phyloP scores from a whole-genome alignment of 192 early-diverging fungal genomes.

The Coemansia sp. region DNA sequence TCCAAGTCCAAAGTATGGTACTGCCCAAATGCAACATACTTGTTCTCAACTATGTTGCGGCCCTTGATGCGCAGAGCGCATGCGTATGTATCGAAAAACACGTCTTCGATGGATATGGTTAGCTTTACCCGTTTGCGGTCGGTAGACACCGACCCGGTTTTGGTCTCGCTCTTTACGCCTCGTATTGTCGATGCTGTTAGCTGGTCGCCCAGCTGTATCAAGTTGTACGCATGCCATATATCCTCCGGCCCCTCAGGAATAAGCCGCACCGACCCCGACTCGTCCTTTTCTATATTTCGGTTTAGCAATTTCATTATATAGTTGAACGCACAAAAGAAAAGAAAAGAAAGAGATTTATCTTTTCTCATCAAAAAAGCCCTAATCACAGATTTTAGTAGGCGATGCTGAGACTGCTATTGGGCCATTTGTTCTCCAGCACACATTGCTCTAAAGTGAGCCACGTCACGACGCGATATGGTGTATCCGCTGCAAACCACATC shows the following conservation, averaged over 20 bases:
- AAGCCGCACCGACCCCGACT: conserved; percentile 77
- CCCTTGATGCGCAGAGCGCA: conserved; percentile 86
- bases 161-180: conserved; percentile 81
- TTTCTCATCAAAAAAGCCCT: not conserved
- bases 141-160: conserved; percentile 86
- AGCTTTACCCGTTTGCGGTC: conserved; percentile 75
- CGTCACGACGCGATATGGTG: conserved; percentile 50
- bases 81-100: conserved; percentile 89
- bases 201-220: conserved; percentile 80
- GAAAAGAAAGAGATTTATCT: conserved; percentile 1
- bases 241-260: conserved; percentile 90
- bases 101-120: conserved; percentile 78
- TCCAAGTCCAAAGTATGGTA: conserved; percentile 96
- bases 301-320: conserved; percentile 67
- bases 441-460: conserved; percentile 53
- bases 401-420: conserved; percentile 25
- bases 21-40: conserved; percentile 85
- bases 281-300: conserved; percentile 73
- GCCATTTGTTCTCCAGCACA: conserved; percentile 30
- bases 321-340: not conserved
- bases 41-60: conserved; percentile 80
- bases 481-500: conserved; percentile 37
- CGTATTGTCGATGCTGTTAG: conserved; percentile 87
- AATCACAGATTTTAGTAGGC: conserved; percentile 17
- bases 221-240: conserved; percentile 96